Evolutionary conservation across 2,329 filamentous ascomycete genomes (phyloP), one percentile per base, ranked within the genome.

Genomic region (Elsinoe perseae): DNA sequence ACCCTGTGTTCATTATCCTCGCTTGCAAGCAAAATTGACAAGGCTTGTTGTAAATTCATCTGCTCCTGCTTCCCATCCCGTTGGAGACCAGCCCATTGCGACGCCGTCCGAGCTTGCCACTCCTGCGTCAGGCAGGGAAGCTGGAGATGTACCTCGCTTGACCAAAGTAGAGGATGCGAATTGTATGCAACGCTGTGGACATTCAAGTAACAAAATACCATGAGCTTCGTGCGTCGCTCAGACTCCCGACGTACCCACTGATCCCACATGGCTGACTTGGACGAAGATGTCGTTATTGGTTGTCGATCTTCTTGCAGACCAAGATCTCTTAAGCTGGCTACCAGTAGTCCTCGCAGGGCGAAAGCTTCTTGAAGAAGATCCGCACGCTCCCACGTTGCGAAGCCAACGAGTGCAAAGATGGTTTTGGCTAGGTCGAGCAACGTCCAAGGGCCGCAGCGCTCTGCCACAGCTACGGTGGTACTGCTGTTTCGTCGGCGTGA

Each of bases 101-200:
- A 16, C 2, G 48, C 48, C 7, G 28, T 52, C 4, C 48, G 48
- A 2, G 48, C 48, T n/a, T 52, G 48, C 48, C 48, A 52, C 7
- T 52, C 48, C 38, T 52, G 48, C n/a, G 48, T 36, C 28, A 52
- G 21, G 32, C 48, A 52, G 7, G 48, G 48, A 4, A 52, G 48
- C 28, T 38, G 48, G 2, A 52, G 48, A 18, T 52, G 48, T 21
- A 52, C 32, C 16, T 52, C 48, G 10, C 48, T 52, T 7, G 48
- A 28, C 48, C 48, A 52, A 8, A 52, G 28, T 1, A 52, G 28
- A 3, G 48, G 48, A 23, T 52, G 48, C 4, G 52, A 43, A 9
- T 69, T 66, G 46, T 69, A 68, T 5, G 65, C 65, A 23, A 69
- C 61, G 38, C 61, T 67, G 53, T 69, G 68, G 4, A 69, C 62